These are phyloP conservation scores for Fusarium redolens DNA, from an alignment of 2,329 filamentous ascomycete species.

Conservation along the genomic window DNA sequence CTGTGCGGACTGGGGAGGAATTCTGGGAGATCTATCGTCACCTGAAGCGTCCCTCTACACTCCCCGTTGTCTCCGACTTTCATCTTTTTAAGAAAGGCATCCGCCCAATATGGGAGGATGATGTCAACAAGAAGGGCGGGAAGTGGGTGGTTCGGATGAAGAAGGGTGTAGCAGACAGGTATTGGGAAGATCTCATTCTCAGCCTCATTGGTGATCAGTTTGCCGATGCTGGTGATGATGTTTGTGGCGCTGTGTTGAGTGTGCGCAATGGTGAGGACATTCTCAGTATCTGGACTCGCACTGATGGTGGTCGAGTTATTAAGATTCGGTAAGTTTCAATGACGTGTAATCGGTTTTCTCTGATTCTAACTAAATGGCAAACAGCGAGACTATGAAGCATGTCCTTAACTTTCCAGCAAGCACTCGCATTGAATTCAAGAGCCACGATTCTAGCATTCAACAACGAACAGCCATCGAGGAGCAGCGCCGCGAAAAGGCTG, in stretches of 20 bases:
- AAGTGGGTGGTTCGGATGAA: conserved; percentile 98
- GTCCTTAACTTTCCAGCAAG: conserved; percentile 86
- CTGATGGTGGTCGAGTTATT: conserved; percentile 90
- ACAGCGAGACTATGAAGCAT: conserved; percentile 92
- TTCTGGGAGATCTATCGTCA: conserved; percentile 93
- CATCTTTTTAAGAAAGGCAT: conserved; percentile 98
- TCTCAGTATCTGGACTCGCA: conserved; percentile 96
- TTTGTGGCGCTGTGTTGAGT: conserved; percentile 94
- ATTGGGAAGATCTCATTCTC: conserved; percentile 94
- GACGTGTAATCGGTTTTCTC: background rate
- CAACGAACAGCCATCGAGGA: conserved; percentile 92
- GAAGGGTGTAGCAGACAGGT: conserved; percentile 95
- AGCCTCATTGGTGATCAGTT: conserved; percentile 96
- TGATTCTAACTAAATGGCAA: conserved; percentile 33
- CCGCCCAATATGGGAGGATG: conserved; percentile 97
- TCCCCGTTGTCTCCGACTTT: conserved; percentile 95
- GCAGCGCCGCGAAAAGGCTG: conserved; percentile 85
- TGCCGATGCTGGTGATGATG: conserved; percentile 89
- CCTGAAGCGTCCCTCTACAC: conserved; percentile 85
- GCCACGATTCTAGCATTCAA: conserved; percentile 94
- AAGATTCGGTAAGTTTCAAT: conserved; percentile 84
- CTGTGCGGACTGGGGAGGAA: conserved; percentile 84
- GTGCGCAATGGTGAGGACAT: conserved; percentile 97
- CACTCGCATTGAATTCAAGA: conserved; percentile 94
- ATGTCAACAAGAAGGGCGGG: conserved; percentile 93